These are phyloP conservation scores for Moricandia moricandioides DNA, from an alignment of 345 rosid species.

Conservation along the genomic window DNA sequence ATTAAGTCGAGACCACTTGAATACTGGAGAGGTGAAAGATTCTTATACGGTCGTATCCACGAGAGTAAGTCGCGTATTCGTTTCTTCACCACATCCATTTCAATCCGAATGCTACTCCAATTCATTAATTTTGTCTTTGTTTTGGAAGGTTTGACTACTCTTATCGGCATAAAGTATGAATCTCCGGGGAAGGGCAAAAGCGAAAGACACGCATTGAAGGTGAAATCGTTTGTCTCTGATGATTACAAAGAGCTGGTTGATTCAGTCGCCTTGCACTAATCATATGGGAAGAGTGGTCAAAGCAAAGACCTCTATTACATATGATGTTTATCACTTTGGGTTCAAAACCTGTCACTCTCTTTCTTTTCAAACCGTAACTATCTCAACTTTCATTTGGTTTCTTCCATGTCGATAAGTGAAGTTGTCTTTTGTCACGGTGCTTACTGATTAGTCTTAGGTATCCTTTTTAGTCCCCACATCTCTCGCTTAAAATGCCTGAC, in stretches of 20 bases:
- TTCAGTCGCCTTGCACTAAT: conserved; percentile 42
- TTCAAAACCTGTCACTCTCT: conserved; percentile 14
- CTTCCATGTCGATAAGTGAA: neutral
- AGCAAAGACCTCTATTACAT: neutral
- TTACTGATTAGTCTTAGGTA: neutral
- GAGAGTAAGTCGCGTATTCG: conserved; percentile 53
- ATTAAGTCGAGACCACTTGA: conserved; percentile 82
- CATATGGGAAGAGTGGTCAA: neutral
- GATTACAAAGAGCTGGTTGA: conserved; percentile 61
- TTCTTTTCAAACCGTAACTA: conserved; percentile 3
- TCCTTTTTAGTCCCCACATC: neutral
- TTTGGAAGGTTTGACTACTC: conserved; percentile 67
- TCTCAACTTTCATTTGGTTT: neutral
- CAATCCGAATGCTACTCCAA: no score
- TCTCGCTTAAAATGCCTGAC: conserved; percentile 7
- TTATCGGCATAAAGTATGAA: conserved; percentile 70
- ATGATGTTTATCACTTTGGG: neutral
- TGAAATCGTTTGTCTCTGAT: conserved; percentile 43
- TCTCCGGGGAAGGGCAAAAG: conserved; percentile 15
- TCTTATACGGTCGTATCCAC: conserved; percentile 85
- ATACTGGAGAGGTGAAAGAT: conserved; percentile 93
- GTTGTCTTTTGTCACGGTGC: neutral
- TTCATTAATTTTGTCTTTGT: neutral
- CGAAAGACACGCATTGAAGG: no score
- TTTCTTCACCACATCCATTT: neutral